These are phyloP conservation scores for Talaromyces trachyspermus DNA, from an alignment of 495 filamentous ascomycete genomes.

Conservation along the genomic window DNA sequence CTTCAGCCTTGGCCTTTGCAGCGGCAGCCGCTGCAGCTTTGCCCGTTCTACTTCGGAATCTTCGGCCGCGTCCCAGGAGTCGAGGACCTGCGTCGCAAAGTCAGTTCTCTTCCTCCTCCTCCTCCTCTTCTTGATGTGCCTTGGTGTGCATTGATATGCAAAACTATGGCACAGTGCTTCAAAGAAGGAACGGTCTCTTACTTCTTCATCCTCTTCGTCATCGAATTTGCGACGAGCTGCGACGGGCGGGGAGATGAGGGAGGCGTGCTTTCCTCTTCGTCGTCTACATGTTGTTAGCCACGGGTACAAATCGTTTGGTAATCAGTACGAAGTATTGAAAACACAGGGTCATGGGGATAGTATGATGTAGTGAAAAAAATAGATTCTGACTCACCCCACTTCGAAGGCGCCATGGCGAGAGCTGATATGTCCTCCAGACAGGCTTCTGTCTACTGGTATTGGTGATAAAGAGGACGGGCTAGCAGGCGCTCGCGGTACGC, in stretches of 20 bases:
- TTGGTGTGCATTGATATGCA: no score
- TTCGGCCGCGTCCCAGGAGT: conserved; percentile 95
- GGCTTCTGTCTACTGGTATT: no score
- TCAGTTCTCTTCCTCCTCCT: no score
- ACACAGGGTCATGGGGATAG: conserved; percentile 1
- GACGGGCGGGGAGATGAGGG: conserved; percentile 55
- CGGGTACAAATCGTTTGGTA: neutral
- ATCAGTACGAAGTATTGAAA: neutral
- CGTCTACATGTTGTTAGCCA: conserved; percentile 37
- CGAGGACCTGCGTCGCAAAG: conserved; percentile 76
- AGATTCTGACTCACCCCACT: conserved; percentile 40
- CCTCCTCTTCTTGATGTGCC: no score
- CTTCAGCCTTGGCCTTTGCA: conserved; percentile 80
- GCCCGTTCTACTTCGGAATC: conserved; percentile 96
- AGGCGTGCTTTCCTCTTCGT: conserved; percentile 56
- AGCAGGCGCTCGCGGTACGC: no score
- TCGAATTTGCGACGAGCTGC: conserved; percentile 70
- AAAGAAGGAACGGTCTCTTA: conserved; percentile 31
- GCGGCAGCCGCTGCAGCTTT: conserved; percentile 83
- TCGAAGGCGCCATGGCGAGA: conserved; percentile 38
- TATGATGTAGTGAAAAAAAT: no score
- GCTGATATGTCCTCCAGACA: no score
- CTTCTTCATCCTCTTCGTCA: conserved; percentile 91
- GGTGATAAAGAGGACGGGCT: no score
- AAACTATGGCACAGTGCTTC: neutral